Conservation (phyloP, 257 asterid genomes). For the Solanum phureja region DNA sequence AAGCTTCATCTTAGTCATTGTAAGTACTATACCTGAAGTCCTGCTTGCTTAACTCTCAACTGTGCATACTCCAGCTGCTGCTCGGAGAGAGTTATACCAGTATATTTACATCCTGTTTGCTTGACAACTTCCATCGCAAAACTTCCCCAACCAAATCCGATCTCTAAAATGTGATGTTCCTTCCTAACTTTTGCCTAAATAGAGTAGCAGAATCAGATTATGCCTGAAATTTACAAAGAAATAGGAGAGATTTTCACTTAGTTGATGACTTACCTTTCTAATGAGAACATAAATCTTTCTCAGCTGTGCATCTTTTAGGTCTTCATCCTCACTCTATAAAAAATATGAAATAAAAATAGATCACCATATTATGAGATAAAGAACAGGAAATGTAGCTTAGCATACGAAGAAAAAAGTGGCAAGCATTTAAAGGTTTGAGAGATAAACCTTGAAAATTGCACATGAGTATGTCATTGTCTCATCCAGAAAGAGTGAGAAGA, state of each 20-base stretch:
- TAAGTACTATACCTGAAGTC: constrained; percentile 41
- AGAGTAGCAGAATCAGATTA: neutral
- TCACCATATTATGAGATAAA: neutral
- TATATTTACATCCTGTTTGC: constrained; percentile 75
- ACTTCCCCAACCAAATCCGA: constrained; percentile 93
- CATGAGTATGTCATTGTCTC: constrained; percentile 87
- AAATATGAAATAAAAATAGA: neutral
- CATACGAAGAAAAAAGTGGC: neutral
- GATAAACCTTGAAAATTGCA: constrained; percentile 65
- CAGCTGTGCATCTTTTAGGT: constrained; percentile 65
- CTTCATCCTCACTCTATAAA: constrained; percentile 49
- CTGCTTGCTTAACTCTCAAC: constrained; percentile 60
- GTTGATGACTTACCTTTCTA: constrained; percentile 41
- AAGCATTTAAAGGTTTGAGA: neutral
- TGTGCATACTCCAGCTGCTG: constrained; percentile 68
- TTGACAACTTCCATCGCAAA: constrained; percentile 71
- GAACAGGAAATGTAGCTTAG: neutral
- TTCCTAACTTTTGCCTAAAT: constrained; percentile 43
- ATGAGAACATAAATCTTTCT: constrained; percentile 62
- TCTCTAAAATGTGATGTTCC: constrained; percentile 70
- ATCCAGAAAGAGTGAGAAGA: constrained; percentile 52
- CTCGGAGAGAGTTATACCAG: constrained; percentile 82
- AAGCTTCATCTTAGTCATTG: neutral
- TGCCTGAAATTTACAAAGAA: neutral
- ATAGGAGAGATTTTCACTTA: neutral